Base-by-base conservation (phyloP, 2,329 filamentous ascomycete species). In the Phyllosticta citribraziliensis region DNA sequence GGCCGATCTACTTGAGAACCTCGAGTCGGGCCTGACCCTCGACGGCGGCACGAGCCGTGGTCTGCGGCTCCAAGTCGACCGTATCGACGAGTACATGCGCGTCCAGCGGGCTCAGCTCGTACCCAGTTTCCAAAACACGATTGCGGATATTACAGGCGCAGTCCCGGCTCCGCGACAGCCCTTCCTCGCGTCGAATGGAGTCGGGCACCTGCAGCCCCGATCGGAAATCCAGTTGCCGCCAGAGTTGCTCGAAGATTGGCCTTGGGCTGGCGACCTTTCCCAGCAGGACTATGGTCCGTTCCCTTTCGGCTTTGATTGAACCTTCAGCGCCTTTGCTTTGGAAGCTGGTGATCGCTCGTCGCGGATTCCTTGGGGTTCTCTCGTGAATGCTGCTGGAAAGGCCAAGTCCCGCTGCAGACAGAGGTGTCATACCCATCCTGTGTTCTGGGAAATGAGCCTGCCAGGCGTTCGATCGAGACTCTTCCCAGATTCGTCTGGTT, bases 51-150 rank as follows among this genome's bases (percentile, higher is more conserved):
- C 75, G 2, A 74, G 73, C 54, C 67, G 73, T 64, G 72, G 72
- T 20, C 69, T 80, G 2, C 71, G 74, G 19, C 65, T 69, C 14
- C 74, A 77, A 54, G 75, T 79, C 19, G 70, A 75, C 12, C 71
- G 71, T 40, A 79, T 80, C 19, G 78, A 80, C 63, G 69, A 72
- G 4, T 77, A 76, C 64, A 77, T 78, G 73, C 67, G 68, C 17
- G 10, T 55, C 17, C 55, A 62, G 33, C 60, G 55, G 24, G 47
- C 53, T 9, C 35, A 51, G 65, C 66, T 27, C 67, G 66, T 25
- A 67, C 65, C 19, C 40, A 64, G 17, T 62, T 68, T 60, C 55
- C 65, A 54, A 57, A 63, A 61, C 20, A 63, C 59, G 52, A 58
- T 62, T 53, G 62, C 60, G n/a, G 62, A 58, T 27, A 52, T 62